Base-by-base conservation (phyloP, 345 rosid species). In the Sonneratia caseolaris region DNA sequence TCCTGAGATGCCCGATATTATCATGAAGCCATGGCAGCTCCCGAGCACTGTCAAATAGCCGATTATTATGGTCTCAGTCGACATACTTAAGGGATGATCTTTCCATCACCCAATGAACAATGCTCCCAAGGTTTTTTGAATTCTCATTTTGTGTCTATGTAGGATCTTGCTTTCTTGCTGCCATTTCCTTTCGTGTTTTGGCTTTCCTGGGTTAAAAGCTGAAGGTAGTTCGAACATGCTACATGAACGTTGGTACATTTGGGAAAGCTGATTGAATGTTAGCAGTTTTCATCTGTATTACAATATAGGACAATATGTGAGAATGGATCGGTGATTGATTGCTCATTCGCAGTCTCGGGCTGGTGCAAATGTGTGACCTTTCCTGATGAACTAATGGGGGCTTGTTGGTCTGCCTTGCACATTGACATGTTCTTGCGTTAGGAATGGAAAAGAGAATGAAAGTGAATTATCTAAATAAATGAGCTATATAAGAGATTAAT, bases 1-100 rank as follows among this genome's bases (percentile, higher is more conserved):
- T 36, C 96, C 93, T 0, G 93, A 94, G 81, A 82, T 94, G 37
- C 91, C 93, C 0, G 91, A 84, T 48, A 72, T 85, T 36, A 70
- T 86, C 68, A 75, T 80, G 79, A 76, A 82, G 18, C 93, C 95
- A 0, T 88, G 91, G 96, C 90, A 82, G 77, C 79, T 82, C 37
- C 87, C 92, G 37, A 85, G 83, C 32, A 80, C 87, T 0, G 64
- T 53, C 68, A 90, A 81, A 75, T 90, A 92, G 16, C 68, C 45
- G 3, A 27, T 27, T 27, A 74, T 86, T 35, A 74, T 64, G 75
- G 83, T 90, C 1, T 82, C 89, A 51, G 85, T 84, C 38, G 87
- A 89, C 74, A 74, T 80, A 82, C 73, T 84, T 38, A 77, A 82
- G 57, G 80, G 18, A 70, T 78, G 82, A 81, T 73, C 19, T 27